Evolutionary conservation across 352 stramenopile species (phyloP).

Genomic region (Phytophthora pisi): DNA sequence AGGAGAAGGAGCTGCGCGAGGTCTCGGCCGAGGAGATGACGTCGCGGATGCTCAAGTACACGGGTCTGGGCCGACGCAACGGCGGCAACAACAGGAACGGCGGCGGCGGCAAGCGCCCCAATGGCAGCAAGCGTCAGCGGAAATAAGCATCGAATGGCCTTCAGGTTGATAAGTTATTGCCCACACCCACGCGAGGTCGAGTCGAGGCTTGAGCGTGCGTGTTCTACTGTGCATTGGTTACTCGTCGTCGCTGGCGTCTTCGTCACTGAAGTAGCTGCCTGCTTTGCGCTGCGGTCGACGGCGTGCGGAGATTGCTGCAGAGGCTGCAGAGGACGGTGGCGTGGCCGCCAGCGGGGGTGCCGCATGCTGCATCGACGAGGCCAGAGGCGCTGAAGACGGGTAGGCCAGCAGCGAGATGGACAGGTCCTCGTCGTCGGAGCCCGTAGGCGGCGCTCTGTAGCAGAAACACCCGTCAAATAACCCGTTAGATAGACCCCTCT

Average conservation of each 20-base stretch:
- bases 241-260: slow-evolving; percentile 72
- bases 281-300: slow-evolving; percentile 44
- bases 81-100: slow-evolving; percentile 26
- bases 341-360: background rate
- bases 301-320: slow-evolving; percentile 26
- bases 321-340: slow-evolving; percentile 10
- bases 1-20: slow-evolving; percentile 78
- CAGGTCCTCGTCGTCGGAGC: slow-evolving; percentile 60
- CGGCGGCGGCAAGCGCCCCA: slow-evolving; percentile 30
- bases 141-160: slow-evolving; percentile 42
- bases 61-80: slow-evolving; percentile 56
- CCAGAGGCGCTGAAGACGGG: slow-evolving; percentile 30
- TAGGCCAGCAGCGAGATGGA: slow-evolving; percentile 78
- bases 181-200: slow-evolving; percentile 6
- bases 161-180: slow-evolving; percentile 41
- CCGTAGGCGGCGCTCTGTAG: slow-evolving; percentile 51
- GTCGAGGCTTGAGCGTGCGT: background rate
- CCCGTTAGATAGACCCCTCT: slow-evolving; percentile 13
- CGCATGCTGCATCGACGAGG: slow-evolving; percentile 5
- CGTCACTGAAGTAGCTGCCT: slow-evolving; percentile 78
- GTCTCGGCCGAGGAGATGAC: slow-evolving; percentile 86
- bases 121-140: slow-evolving; percentile 62
- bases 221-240: slow-evolving; percentile 12
- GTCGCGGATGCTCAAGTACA: slow-evolving; percentile 86
- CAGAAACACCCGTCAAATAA: slow-evolving; percentile 11